Evolutionary conservation across 2,329 filamentous ascomycete species (phyloP).

Genomic region (Metarhizium robertsii): DNA sequence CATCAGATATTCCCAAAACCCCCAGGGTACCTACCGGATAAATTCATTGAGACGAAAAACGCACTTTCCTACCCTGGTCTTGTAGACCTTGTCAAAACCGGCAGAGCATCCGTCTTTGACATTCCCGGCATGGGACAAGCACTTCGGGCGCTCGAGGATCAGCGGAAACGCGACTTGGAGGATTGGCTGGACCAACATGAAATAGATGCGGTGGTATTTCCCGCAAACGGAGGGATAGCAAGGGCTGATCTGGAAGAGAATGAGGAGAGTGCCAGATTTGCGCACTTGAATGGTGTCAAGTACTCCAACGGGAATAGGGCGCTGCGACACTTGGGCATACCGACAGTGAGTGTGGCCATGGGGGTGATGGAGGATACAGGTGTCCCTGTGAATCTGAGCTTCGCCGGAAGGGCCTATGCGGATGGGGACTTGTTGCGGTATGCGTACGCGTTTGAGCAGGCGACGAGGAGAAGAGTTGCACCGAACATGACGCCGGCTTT

Average conservation of each 20-base stretch:
- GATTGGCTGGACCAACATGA: constrained; percentile 34
- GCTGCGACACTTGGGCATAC: constrained; percentile 44
- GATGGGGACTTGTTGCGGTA: constrained; percentile 23
- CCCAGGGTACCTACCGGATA: constrained; percentile 23
- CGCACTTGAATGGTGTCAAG: constrained; percentile 33
- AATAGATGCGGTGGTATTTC: constrained; percentile 37
- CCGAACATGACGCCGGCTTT: neutral
- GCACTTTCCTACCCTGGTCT: neutral
- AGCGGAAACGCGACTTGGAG: constrained; percentile 18
- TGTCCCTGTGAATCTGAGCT: constrained; percentile 44
- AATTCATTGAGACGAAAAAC: neutral
- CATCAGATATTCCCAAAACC: constrained; percentile 22
- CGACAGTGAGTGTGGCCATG: constrained; percentile 44
- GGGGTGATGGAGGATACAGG: constrained; percentile 32
- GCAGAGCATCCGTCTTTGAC: neutral
- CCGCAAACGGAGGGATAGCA: constrained; percentile 34
- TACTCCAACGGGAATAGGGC: constrained; percentile 45
- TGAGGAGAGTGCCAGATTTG: constrained; percentile 7
- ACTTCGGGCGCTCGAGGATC: neutral
- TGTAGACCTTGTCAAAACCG: neutral
- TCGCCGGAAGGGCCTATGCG: constrained; percentile 37
- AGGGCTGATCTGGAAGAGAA: constrained; percentile 1
- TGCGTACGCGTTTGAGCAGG: neutral
- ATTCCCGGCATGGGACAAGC: neutral
- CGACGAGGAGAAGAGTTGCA: neutral